phyloP scores from a whole-genome alignment of 352 stramenopile species.

The Aphanomyces euteiches region DNA sequence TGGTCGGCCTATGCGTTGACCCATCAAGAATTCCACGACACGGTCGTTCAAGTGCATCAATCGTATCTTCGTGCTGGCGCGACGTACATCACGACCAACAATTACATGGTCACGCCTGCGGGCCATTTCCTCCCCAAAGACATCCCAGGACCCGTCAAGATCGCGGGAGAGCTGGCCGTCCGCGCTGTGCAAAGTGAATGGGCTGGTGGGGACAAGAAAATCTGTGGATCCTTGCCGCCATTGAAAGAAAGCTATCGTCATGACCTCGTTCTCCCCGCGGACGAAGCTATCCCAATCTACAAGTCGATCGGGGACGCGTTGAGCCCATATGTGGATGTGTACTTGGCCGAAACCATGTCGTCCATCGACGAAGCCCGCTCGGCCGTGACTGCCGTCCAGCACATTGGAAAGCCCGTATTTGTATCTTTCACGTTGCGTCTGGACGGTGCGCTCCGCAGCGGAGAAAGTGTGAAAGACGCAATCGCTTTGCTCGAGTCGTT shows the following conservation, averaged over 20 bases:
- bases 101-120: conserved; percentile 85
- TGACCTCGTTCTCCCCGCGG: conserved; percentile 66
- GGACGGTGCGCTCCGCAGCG: conserved; percentile 67
- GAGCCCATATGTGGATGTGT: conserved; percentile 65
- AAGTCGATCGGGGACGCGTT: conserved; percentile 58
- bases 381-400: conserved; percentile 63
- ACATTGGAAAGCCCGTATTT: conserved; percentile 48
- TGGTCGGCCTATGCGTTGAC: conserved; percentile 87
- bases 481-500: conserved; percentile 31
- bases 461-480: conserved; percentile 47
- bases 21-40: conserved; percentile 57
- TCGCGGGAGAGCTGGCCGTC: conserved; percentile 57
- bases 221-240: conserved; percentile 85
- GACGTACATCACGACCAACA: conserved; percentile 87
- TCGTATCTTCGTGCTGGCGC: conserved; percentile 78
- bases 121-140: conserved; percentile 75
- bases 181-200: conserved; percentile 40
- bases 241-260: conserved; percentile 85
- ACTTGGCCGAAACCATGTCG: conserved; percentile 87
- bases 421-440: conserved; percentile 80
- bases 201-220: conserved; percentile 41
- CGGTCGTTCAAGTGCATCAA: conserved; percentile 71
- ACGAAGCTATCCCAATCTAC: conserved; percentile 73
- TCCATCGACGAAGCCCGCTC: conserved; percentile 79
- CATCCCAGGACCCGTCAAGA: conserved; percentile 47